Percentiles rank a stretch among this genome's conserved stretches.
These are phyloP conservation scores for Xerocomus spinulosus DNA, from an alignment of 768 basidiomycete genomes.

Conservation along the genomic window DNA sequence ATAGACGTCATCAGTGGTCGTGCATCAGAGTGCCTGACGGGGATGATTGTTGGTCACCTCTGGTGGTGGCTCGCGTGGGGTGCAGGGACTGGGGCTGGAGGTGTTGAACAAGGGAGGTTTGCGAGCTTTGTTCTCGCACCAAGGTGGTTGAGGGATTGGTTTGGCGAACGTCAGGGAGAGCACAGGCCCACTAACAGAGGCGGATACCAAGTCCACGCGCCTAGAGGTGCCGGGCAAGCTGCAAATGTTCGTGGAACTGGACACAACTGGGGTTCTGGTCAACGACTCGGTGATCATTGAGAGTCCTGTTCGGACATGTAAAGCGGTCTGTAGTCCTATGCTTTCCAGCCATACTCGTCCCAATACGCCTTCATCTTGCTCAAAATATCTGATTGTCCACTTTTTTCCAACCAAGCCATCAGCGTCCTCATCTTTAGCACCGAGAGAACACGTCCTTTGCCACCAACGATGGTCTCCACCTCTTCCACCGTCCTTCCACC, in stretches of 20 bases:
- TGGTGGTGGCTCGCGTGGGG: constrained; percentile 79
- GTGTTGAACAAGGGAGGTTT: constrained; percentile 35
- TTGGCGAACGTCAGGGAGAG: constrained; percentile 39
- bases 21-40: constrained; percentile 57
- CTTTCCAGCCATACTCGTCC: constrained; percentile 28
- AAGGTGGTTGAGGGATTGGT: constrained; percentile 48
- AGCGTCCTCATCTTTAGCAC: constrained; percentile 85
- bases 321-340: constrained; percentile 9
- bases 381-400: constrained; percentile 60
- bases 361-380: constrained; percentile 69
- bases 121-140: constrained; percentile 48
- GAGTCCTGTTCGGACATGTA: too few species aligned
- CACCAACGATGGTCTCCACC: constrained; percentile 66
- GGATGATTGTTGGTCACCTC: constrained; percentile 70
- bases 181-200: constrained; percentile 34
- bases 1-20: constrained; percentile 69
- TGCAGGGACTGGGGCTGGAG: constrained; percentile 37
- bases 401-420: constrained; percentile 74
- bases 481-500: constrained; percentile 76
- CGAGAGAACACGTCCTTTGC: constrained; percentile 63
- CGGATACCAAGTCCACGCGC: constrained; percentile 59
- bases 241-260: constrained; percentile 26
- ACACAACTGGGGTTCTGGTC: constrained; percentile 52
- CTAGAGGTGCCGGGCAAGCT: constrained; percentile 33
- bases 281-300: constrained; percentile 41